Evolutionary conservation across 768 basidiomycete genomes (phyloP), one percentile per base, ranked within the genome.

Genomic region (Auriscalpium vulgare): DNA sequence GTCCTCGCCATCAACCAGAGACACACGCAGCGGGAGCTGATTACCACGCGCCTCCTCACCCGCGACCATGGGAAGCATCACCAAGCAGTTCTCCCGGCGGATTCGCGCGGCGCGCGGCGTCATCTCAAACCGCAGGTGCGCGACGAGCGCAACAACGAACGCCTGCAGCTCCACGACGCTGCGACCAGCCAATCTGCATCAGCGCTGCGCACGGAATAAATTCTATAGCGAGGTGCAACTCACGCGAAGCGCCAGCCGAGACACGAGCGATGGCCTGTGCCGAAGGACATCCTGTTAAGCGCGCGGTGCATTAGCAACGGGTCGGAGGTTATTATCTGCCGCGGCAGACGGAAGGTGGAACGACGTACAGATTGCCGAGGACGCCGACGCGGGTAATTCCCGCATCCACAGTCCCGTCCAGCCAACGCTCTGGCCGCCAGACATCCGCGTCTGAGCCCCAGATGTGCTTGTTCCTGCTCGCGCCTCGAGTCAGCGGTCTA

Each of bases 71-170:
- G 57, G 53, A 6, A 58, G 56, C 50, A 36, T 54, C 1, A 60
- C 53, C 10, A 60, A 29, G 46, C 56, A 60, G 21, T 59, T 59
- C 38, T 68, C 68, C 19, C 71, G 64, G 13, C 64, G 51, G 37
- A 77, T 55, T 37, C 54, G 63, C 44, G 66, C 60, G 19, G 63
- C 56, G 19, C 62, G 64, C 4, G 69, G 66, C 16, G 70, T 71
- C 54, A 65, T 62, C 44, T 62, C 57, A 58, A 84, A 79, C 59
- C 83, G 77, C 60, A 85, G 82, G 60, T 78, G 72, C 37, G 72
- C 66, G 43, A 84, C 55, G 19, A 82, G 69, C 62, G 83, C 81
- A 21, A 78, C 74, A n/a, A 84, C 62, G 66, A 86, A 82, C 0
- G 76, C 73, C 59, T 85, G 83, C 14, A 84, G 63, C 64, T 86